A percentile compares a stretch with the other conserved stretches of the same genome.
phyloP scores from a whole-genome alignment of 2,329 filamentous ascomycete genomes.

The Fusarium siculi region DNA sequence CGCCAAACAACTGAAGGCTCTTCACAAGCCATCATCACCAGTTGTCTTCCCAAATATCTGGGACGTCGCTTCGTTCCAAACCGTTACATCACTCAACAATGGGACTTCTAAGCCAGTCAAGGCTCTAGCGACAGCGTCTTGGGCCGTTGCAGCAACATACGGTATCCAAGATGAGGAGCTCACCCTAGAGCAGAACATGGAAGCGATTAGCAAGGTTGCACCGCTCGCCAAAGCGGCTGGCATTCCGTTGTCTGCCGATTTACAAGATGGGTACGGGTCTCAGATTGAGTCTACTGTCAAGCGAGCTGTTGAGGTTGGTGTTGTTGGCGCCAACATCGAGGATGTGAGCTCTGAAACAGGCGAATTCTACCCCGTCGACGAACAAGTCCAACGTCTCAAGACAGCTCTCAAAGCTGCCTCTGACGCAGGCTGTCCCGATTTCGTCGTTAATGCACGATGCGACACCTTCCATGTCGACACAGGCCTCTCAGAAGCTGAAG shows the following conservation, averaged over 20 bases:
- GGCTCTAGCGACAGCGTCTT: constrained; percentile 62
- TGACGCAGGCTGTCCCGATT: constrained; percentile 62
- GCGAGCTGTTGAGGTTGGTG: constrained; percentile 60
- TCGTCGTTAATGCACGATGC: constrained; percentile 67
- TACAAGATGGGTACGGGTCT: constrained; percentile 69
- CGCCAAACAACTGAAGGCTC: constrained; percentile 52
- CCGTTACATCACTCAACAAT: constrained; percentile 57
- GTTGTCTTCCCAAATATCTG: constrained; percentile 66
- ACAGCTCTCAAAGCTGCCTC: constrained; percentile 55
- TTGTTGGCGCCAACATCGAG: constrained; percentile 69
- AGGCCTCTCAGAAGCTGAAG: constrained; percentile 46
- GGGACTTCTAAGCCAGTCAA: constrained; percentile 49
- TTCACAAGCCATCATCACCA: constrained; percentile 63
- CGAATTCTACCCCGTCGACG: constrained; percentile 52
- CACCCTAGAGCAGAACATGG: constrained; percentile 61
- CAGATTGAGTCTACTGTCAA: constrained; percentile 57
- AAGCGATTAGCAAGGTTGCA: constrained; percentile 57
- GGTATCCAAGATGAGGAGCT: constrained; percentile 61
- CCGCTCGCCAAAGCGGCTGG: constrained; percentile 52
- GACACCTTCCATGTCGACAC: constrained; percentile 59
- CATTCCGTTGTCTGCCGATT: constrained; percentile 65
- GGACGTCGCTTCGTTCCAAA: constrained; percentile 60
- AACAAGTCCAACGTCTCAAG: constrained; percentile 60
- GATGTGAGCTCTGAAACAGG: constrained; percentile 55
- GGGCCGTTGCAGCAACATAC: constrained; percentile 58